Evolutionary conservation across 2,329 filamentous ascomycete species (phyloP).

Genomic region (Penicillium frequentans): DNA sequence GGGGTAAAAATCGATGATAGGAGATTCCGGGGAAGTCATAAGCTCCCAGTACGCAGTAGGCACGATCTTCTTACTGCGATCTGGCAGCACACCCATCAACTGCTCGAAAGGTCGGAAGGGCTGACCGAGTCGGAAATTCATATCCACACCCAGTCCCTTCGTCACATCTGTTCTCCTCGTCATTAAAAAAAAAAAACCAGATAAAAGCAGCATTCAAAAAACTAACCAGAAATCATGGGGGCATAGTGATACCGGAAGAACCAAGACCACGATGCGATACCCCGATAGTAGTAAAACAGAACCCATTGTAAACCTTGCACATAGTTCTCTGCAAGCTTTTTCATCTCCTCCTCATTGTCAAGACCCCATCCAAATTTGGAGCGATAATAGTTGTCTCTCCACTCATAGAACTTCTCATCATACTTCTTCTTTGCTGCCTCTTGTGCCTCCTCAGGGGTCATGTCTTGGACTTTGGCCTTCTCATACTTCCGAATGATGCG

Average conservation of each 20-base stretch:
- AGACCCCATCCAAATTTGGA: slow-evolving; percentile 88
- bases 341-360: slow-evolving; percentile 77
- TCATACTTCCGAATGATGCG: slow-evolving; percentile 89
- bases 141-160: slow-evolving; percentile 79
- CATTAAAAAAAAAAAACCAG: slow-evolving; percentile 14
- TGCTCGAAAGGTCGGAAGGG: slow-evolving; percentile 95
- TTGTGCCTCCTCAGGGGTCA: slow-evolving; percentile 76
- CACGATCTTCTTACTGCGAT: slow-evolving; percentile 96
- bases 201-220: slow-evolving; percentile 12
- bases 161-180: slow-evolving; percentile 66
- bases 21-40: slow-evolving; percentile 87
- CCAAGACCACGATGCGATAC: slow-evolving; percentile 98
- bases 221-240: slow-evolving; percentile 81
- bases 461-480: slow-evolving; percentile 79
- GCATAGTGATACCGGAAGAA: slow-evolving; percentile 97
- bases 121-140: slow-evolving; percentile 91
- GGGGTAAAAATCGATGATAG: slow-evolving; percentile 97
- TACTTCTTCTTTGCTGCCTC: slow-evolving; percentile 80
- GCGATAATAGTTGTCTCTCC: slow-evolving; percentile 93
- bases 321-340: slow-evolving; percentile 87
- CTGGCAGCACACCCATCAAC: slow-evolving; percentile 95
- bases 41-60: slow-evolving; percentile 82
- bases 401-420: slow-evolving; percentile 81
- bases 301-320: slow-evolving; percentile 98
- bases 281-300: slow-evolving; percentile 94